Base-by-base conservation (phyloP, 2,329 filamentous ascomycete species). In the Onygenales sp. region DNA sequence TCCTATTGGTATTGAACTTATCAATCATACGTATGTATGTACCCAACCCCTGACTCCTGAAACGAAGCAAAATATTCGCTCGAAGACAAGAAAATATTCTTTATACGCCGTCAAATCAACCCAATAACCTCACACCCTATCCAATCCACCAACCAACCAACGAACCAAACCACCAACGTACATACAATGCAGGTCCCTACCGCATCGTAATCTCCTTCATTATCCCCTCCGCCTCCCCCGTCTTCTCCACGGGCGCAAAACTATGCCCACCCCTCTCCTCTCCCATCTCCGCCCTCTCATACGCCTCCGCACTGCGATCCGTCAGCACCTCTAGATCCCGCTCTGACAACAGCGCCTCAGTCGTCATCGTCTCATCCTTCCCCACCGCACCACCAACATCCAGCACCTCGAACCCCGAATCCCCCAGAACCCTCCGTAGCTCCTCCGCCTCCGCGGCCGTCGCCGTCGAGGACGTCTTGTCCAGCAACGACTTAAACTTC, bases 241-340 rank as follows among this genome's bases (percentile, higher is more conserved):
- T 84, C n/a, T 88, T 94, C 69, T 92, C 89, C 10, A 96, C 87
- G 49, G 90, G 85, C 64, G 81, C 81, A 65, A 90, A 94, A 0
- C 74, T 69, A 47, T 65, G 59, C 0, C 73, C 75, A 51, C 65
- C 70, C 57, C 70, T 71, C 55, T 89, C 88, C 48, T 88, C 69
- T 0, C 91, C 91, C 63, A 82, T 86, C 55, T 92, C 89, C 1
- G 91, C 91, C 52, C 81, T 78, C 40, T 80, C 80, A 70, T 84
- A 86, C 2, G 83, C 83, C 62, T 83, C 81, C 47, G 80, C 77
- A 57, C 78, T 82, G 31, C 90, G 76, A 70, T 97, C 91, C 44
- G 88, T 87, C 51, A 98, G 67, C 2, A 88, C 82, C 2, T 84
- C 79, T 31, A 98, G 63, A 62, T 97, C 93, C 31, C 79, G 75